A percentile compares a stretch with the other conserved stretches of the same genome.
These are phyloP conservation scores for Cystobasidiopsis lactophilus DNA, from an alignment of 768 basidiomycete genomes.

Conservation along the genomic window DNA sequence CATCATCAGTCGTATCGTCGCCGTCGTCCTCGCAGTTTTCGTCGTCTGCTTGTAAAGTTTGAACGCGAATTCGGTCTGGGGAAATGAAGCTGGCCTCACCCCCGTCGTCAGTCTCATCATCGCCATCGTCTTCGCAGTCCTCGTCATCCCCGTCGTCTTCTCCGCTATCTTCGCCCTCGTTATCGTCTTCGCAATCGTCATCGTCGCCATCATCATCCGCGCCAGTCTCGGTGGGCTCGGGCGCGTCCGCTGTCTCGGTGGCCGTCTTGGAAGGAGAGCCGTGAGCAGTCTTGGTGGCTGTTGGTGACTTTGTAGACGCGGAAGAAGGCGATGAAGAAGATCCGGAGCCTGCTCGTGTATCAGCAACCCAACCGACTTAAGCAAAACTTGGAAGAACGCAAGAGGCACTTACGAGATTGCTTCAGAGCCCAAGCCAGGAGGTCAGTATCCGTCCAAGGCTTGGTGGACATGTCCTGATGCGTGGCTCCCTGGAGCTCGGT, in stretches of 20 bases:
- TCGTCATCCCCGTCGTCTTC: background rate
- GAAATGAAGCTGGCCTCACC: background rate
- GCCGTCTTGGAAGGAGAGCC: background rate
- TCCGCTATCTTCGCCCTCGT: background rate
- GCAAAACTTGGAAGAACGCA: no score
- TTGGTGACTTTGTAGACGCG: background rate
- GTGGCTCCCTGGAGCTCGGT: background rate
- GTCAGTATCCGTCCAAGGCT: conserved; percentile 1
- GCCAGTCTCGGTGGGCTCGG: background rate
- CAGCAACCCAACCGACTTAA: background rate
- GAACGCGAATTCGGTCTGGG: background rate
- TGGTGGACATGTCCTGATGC: background rate
- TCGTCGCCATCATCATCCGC: background rate
- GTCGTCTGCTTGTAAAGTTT: background rate
- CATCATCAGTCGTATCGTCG: background rate
- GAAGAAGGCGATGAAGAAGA: background rate
- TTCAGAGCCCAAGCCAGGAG: background rate
- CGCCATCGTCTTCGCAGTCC: background rate
- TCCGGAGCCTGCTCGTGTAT: background rate
- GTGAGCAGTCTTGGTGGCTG: background rate
- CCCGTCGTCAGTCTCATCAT: background rate
- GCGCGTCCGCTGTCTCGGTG: background rate
- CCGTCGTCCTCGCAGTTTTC: background rate
- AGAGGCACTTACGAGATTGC: background rate
- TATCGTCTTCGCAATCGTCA: background rate